phyloP scores from a whole-genome alignment of 805 yeast species.

The Cyberlindnera saturnus region DNA sequence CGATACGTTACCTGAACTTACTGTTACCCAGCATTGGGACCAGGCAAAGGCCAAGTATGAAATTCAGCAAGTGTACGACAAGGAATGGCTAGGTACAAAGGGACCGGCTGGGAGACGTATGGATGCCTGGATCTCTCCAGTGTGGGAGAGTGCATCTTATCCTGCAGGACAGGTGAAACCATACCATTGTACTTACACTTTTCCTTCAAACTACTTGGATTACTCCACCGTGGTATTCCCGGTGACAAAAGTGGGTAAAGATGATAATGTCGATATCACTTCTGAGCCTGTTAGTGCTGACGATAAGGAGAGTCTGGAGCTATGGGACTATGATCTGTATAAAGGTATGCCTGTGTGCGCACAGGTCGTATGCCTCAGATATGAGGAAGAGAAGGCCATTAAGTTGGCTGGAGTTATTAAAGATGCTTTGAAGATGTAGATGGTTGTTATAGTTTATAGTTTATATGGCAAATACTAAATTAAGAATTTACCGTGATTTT shows the following conservation, averaged over 20 bases:
- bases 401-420: constrained; percentile 32
- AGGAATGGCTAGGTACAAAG: constrained; percentile 34
- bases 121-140: constrained; percentile 63
- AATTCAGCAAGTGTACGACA: constrained; percentile 30
- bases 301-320: constrained; percentile 25
- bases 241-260: constrained; percentile 37
- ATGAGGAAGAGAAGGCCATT: constrained; percentile 42
- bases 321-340: constrained; percentile 34
- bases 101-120: constrained; percentile 46
- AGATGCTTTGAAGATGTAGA: not conserved
- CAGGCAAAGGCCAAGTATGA: constrained; percentile 28
- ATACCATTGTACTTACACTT: constrained; percentile 67
- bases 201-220: constrained; percentile 65
- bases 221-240: constrained; percentile 60
- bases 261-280: constrained; percentile 37
- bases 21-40: constrained; percentile 37
- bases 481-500: too few relatives aligned
- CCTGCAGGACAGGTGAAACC: constrained; percentile 50
- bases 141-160: constrained; percentile 52
- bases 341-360: constrained; percentile 51
- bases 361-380: constrained; percentile 44
- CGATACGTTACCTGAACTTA: constrained; percentile 52
- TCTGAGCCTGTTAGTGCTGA: constrained; percentile 11
- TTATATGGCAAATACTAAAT: too few relatives aligned
- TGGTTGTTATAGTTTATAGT: too few relatives aligned